Evolutionary conservation across 257 asterid species (phyloP), one percentile per base, ranked within the genome.

Genomic region (Craterostigma plantagineum): DNA sequence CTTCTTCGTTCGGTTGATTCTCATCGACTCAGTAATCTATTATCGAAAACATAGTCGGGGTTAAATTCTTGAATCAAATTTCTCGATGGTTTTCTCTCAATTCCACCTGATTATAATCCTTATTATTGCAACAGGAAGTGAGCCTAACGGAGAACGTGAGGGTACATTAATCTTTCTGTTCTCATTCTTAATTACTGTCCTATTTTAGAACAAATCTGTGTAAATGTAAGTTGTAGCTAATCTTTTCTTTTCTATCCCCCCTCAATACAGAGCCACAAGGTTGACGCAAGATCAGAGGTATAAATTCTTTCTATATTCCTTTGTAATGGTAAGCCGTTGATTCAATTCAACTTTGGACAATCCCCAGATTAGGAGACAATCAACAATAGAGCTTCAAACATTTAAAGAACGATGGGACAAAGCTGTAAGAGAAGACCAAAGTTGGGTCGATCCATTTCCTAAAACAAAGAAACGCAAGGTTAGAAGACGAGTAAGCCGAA

Each of bases 281-380:
- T 82, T 41, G 95, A 87, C 38, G 80, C 67, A 51, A 71, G 98
- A 56, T 61, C 81, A 48, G 98, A 87, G 93, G 98, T 87, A 46
- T 66, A 76, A 40, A 30, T 14, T 49, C 41, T 27, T 3, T 46
- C 10, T 33, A 8, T 8, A 9, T 33, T 8, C 11, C 1, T 14
- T 8, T 14, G 3, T 14, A 18, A 8, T 18, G 9, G 11, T 3
- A 15, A 4, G 8, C 7, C 40, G 33, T 27, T 18, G 35, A 3
- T 30, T n/a, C 17, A 41, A 17, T 14, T 8, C 16, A 30, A 10
- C 7, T 13, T 30, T 13, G 4, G 18, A 9, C 4, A 9, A 17
- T 41, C 5, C 38, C 57, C 91, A 84, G 93, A 74, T 79, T 35
- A 64, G 96, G 68, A 75, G 85, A 63, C 92, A 77, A 52, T 77